Evolutionary conservation across 352 stramenopile species (phyloP).

Genomic region (Bremia lactucae): DNA sequence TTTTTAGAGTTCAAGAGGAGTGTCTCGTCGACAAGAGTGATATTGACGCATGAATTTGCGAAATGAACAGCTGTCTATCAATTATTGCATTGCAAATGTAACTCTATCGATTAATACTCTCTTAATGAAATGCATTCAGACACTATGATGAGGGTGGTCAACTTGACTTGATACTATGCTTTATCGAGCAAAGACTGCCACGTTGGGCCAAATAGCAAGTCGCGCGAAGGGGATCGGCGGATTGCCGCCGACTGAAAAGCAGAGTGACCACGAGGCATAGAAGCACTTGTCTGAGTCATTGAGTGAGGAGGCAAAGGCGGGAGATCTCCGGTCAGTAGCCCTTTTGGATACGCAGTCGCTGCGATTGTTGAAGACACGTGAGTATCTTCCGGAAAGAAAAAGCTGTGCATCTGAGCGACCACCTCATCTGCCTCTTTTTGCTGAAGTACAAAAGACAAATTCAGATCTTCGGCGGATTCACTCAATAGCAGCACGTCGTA

Average conservation of each 20-base stretch:
- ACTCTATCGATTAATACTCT: no score
- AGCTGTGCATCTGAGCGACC: slow-evolving; percentile 72
- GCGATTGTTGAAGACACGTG: slow-evolving; percentile 1
- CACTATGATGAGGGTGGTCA: no score
- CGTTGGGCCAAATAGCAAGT: slow-evolving; percentile 57
- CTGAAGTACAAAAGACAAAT: slow-evolving; percentile 84
- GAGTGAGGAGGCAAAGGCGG: slow-evolving; percentile 15
- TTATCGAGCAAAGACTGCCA: slow-evolving; percentile 49
- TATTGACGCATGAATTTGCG: no score
- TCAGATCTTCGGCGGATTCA: slow-evolving; percentile 84
- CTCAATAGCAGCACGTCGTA: slow-evolving; percentile 80
- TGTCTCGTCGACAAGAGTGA: no score
- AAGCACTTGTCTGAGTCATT: slow-evolving; percentile 3
- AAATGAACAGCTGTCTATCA: no score
- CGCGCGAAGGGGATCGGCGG: slow-evolving; percentile 51
- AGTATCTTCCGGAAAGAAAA: slow-evolving; percentile 42
- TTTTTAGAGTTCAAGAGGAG: no score
- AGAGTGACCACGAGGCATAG: slow-evolving; percentile 7
- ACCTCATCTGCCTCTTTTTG: slow-evolving; percentile 64
- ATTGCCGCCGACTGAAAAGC: slow-evolving; percentile 25
- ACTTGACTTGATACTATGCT: slow-evolving; percentile 10
- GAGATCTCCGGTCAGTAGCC: slow-evolving; percentile 4
- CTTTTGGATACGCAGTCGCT: slow-evolving; percentile 2
- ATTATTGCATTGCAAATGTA: no score
- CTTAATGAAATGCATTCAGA: no score